Conservation (phyloP, 139 green algal species). For the Edaphochlamys debaryana region DNA sequence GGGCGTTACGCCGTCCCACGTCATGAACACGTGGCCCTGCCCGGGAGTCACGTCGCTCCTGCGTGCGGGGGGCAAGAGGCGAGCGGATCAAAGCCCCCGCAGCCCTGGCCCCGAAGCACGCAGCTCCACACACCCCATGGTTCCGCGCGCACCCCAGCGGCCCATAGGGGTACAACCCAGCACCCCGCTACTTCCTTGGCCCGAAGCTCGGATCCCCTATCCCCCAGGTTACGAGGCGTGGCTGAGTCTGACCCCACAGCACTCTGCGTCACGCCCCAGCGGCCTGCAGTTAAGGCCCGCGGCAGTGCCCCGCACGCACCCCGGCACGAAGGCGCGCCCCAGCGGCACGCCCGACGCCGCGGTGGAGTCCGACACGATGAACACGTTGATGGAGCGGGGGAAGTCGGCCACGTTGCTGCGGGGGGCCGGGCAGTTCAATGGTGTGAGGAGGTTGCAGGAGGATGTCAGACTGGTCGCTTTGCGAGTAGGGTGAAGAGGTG, state of each 20-base stretch:
- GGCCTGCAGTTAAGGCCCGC: not conserved
- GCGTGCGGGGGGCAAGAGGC: not conserved
- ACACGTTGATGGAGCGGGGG: conserved; percentile 18
- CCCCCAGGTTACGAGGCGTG: no score
- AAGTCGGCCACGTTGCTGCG: not conserved
- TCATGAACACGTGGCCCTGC: not conserved
- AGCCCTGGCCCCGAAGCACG: not conserved
- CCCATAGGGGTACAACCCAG: no score
- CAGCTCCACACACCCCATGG: not conserved
- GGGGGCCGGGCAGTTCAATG: not conserved
- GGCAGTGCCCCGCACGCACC: not conserved
- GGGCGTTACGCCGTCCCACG: not conserved
- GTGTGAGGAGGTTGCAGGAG: no score
- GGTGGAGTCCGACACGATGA: conserved; percentile 16
- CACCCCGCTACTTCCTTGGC: no score
- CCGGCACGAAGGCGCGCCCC: conserved; percentile 20
- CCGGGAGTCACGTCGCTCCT: not conserved
- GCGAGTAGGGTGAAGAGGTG: no score
- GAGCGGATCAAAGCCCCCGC: no score
- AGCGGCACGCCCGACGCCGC: not conserved
- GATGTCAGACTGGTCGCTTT: not conserved
- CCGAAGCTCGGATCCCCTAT: no score
- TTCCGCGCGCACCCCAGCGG: not conserved
- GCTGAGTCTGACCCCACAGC: no score
- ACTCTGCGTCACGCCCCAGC: no score